These are phyloP conservation scores for Scheffersomyces quercinus DNA, from an alignment of 1,139 yeast genomes.

Conservation along the genomic window DNA sequence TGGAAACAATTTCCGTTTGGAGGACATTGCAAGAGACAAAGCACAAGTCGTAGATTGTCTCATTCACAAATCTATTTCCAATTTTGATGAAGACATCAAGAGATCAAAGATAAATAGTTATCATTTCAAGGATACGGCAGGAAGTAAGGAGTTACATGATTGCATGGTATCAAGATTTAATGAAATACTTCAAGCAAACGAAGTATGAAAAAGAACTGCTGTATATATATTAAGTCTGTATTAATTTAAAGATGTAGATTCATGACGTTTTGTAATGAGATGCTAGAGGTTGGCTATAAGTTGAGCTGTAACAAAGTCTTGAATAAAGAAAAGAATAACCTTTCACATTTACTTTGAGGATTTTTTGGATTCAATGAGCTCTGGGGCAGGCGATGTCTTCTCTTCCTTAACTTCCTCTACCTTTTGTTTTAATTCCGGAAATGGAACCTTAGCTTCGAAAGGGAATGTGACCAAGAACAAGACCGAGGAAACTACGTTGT, in stretches of 20 bases:
- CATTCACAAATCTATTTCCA: constrained; percentile 12
- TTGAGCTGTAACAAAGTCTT: too few relatives aligned
- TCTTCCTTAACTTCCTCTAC: neutral
- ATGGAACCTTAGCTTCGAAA: constrained; percentile 14
- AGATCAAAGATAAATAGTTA: constrained; percentile 23
- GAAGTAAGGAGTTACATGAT: constrained; percentile 18
- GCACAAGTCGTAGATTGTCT: constrained; percentile 8
- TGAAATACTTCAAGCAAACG: constrained; percentile 11
- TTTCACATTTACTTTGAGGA: too few relatives aligned
- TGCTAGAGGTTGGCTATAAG: too few relatives aligned
- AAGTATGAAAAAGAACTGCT: too few relatives aligned
- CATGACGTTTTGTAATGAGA: too few relatives aligned
- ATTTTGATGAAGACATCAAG: constrained; percentile 22
- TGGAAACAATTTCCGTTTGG: constrained; percentile 4
- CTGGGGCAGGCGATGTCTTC: too few relatives aligned
- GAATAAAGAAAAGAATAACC: too few relatives aligned
- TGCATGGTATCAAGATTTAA: constrained; percentile 24
- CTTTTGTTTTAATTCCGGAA: constrained; percentile 3
- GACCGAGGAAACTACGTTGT: constrained; percentile 30
- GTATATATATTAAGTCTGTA: too few relatives aligned
- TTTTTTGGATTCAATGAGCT: too few relatives aligned
- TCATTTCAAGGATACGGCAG: constrained; percentile 14
- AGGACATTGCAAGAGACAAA: neutral
- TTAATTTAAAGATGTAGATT: too few relatives aligned
- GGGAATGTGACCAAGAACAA: constrained; percentile 31